Evolutionary conservation across 352 stramenopile genomes (phyloP).

Genomic region (Stramenopiles sp.): DNA sequence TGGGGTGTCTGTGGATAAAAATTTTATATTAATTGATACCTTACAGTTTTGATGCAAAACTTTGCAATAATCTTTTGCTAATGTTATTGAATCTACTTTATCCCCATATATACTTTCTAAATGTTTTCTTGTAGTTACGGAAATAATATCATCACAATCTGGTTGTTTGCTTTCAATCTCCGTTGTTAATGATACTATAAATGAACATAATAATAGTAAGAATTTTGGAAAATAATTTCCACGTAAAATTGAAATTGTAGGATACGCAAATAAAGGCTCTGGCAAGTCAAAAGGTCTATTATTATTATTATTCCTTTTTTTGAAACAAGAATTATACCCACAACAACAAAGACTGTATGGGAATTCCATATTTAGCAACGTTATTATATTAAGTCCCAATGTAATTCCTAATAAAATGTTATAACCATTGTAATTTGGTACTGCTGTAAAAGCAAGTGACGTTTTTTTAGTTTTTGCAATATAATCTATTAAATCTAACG

Average conservation of each 20-base stretch:
- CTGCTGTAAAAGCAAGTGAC: background rate
- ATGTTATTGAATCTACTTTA: background rate
- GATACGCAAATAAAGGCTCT: background rate
- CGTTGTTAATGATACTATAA: background rate
- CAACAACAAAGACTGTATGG: background rate
- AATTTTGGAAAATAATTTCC: background rate
- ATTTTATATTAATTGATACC: too few species aligned
- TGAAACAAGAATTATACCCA: background rate
- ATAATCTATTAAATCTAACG: background rate
- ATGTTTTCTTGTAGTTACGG: background rate
- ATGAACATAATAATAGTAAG: background rate
- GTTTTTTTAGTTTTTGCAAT: background rate
- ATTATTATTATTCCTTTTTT: background rate
- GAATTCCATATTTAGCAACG: background rate
- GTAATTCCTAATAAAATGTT: background rate
- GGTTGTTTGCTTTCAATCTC: background rate
- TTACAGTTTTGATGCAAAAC: background rate
- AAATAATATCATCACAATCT: background rate
- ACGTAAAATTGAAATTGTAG: background rate
- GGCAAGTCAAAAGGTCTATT: background rate
- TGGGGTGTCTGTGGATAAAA: too few species aligned
- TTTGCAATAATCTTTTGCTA: background rate
- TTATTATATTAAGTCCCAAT: background rate
- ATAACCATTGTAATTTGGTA: background rate
- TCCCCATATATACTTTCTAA: background rate